Conservation (phyloP, 768 basidiomycete genomes). For the Panaeolus cyanescens region DNA sequence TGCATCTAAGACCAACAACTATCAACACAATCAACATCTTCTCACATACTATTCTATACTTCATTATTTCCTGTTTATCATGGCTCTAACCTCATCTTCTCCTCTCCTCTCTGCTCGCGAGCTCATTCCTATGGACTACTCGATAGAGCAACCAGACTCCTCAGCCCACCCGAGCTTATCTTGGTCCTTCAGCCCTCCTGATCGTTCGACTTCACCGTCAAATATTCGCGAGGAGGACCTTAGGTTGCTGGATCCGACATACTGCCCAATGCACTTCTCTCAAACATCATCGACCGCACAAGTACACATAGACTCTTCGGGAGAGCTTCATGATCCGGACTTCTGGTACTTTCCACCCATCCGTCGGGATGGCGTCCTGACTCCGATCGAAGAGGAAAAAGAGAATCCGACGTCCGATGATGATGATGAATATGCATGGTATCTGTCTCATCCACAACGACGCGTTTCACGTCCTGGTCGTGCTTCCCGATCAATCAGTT, state of each 20-base stretch:
- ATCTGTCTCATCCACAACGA: neutral
- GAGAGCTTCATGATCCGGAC: slow-evolving; percentile 14
- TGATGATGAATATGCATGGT: neutral
- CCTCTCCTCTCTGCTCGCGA: neutral
- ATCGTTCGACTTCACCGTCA: neutral
- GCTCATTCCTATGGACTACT: neutral
- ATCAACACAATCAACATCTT: neutral
- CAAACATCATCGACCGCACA: slow-evolving; percentile 1
- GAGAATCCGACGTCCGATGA: neutral
- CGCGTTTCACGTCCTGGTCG: slow-evolving; percentile 1
- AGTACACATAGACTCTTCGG: slow-evolving; percentile 9
- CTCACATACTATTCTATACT: neutral
- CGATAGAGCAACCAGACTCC: neutral
- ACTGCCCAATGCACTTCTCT: slow-evolving; percentile 6
- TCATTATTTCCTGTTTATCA: slow-evolving; percentile 2
- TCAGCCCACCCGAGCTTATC: neutral
- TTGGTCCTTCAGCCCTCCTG: slow-evolving; percentile 2
- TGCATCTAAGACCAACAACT: neutral
- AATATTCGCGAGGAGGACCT: slow-evolving; percentile 7
- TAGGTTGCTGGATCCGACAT: slow-evolving; percentile 11
- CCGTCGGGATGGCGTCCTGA: neutral
- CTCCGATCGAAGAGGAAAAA: neutral
- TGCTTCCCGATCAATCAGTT: neutral
- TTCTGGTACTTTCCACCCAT: slow-evolving; percentile 12
- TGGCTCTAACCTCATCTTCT: neutral